Base-by-base conservation (phyloP, 2,329 filamentous ascomycete genomes). In the Pezicula neosporulosa region DNA sequence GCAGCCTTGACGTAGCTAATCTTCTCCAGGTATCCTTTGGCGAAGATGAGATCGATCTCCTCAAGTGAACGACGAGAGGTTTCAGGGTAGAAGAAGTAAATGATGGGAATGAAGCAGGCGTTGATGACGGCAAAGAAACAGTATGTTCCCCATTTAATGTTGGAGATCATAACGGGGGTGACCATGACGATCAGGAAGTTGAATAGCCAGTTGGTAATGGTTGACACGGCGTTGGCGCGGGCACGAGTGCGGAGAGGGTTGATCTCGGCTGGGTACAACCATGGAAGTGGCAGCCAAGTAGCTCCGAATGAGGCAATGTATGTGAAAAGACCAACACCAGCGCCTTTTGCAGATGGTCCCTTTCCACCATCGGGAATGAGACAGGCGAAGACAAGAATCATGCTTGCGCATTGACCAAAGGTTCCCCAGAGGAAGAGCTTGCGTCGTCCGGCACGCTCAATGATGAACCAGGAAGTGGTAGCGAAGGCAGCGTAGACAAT, bases 371-470 rank as follows among this genome's bases (percentile, higher is more conserved):
- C 54, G 2, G 68, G 68, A 18, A 71, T 71, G 10, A 71, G 46
- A 30, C 67, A 68, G 9, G 60, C 63, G 49, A 70, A 70, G 3
- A 69, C 66, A 21, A 89, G 75, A 2, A 83, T 78, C 86, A 90
- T 89, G 47, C 80, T 82, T 2, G 77, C 63, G 36, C 81, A 82
- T 72, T 85, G 83, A 0, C 83, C 83, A 33, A 79, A 70, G 0
- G 82, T 81, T 48, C 86, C 86, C 56, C 87, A 80, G 15, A 91
- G 69, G 83, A 91, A 90, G 55, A 91, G 77, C 62, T 82, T 80
- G 16, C 87, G 79, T 33, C 87, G 83, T 15, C 86, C 86, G 5
- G 85, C 78, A 2, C 83, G 78, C 67, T 78, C 76, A 49, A 78
- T 76, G 24, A 72, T 65, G 37, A 72, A 71, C 80, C 80, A 74